Percentiles rank a stretch among this genome's conserved stretches.
phyloP scores from a whole-genome alignment of 1,139 yeast genomes.

The Sugiyamaella paludigena region DNA sequence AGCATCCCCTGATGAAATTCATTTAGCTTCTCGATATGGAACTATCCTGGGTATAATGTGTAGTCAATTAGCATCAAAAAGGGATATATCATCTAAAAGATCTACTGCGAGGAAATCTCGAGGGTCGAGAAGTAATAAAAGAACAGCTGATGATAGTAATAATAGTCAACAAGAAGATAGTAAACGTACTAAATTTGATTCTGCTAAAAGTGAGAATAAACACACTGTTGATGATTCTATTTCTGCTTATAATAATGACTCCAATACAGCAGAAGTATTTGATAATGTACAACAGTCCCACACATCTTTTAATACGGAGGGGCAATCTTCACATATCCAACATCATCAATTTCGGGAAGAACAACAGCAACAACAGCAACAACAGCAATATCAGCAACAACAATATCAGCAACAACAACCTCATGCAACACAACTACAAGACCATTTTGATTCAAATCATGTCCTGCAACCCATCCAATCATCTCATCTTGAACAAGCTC shows the following conservation, averaged over 20 bases:
- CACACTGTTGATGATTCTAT: no score
- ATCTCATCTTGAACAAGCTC: neutral
- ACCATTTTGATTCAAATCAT: slow-evolving; percentile 12
- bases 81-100: slow-evolving; percentile 2
- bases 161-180: no score
- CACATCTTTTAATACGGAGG: no score
- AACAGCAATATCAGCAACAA: slow-evolving; percentile 6
- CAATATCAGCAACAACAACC: slow-evolving; percentile 4
- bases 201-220: no score
- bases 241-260: no score
- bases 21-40: slow-evolving; percentile 76
- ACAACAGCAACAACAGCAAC: slow-evolving; percentile 5
- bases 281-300: no score
- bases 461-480: neutral
- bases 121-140: no score
- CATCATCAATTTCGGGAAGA: slow-evolving; percentile 4
- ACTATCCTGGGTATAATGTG: slow-evolving; percentile 76
- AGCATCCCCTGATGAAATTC: slow-evolving; percentile 87
- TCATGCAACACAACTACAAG: slow-evolving; percentile 12
- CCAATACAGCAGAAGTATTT: no score
- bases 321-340: no score
- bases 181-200: no score
- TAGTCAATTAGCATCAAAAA: slow-evolving; percentile 53
- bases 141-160: no score
- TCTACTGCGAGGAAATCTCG: neutral